Evolutionary conservation across 2,329 filamentous ascomycete genomes (phyloP).

Genomic region (Teratosphaeria nubilosa): DNA sequence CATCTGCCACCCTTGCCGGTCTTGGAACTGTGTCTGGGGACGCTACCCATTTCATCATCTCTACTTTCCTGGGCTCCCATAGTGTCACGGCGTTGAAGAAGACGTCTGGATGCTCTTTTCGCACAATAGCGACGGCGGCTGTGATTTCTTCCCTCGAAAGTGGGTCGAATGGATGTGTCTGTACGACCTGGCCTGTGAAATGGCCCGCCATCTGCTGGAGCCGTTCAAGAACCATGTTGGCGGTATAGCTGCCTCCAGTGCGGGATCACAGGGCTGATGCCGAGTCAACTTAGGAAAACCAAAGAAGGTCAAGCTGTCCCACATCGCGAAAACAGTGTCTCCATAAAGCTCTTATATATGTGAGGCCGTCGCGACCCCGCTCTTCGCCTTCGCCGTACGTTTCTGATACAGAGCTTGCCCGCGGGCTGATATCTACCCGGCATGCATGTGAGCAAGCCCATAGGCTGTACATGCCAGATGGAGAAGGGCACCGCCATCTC

Average conservation of each 20-base stretch:
- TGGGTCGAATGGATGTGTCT: slow-evolving; percentile 68
- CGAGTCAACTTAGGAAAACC: not conserved
- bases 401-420: not conserved
- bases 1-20: slow-evolving; percentile 65
- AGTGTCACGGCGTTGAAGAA: slow-evolving; percentile 82
- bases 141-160: slow-evolving; percentile 65
- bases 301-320: not conserved
- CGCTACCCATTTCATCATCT: slow-evolving; percentile 71
- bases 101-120: slow-evolving; percentile 58
- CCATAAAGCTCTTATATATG: not conserved
- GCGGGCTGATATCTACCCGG: not conserved
- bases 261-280: no score
- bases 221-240: slow-evolving; percentile 23
- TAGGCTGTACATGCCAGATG: not conserved
- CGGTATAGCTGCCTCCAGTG: not conserved
- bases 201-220: slow-evolving; percentile 44
- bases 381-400: not conserved
- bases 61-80: slow-evolving; percentile 73
- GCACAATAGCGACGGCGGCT: slow-evolving; percentile 56
- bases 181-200: slow-evolving; percentile 44
- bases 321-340: not conserved
- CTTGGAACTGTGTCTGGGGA: slow-evolving; percentile 50
- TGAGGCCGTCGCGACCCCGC: not conserved
- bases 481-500: not conserved
- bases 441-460: not conserved